These are phyloP conservation scores for Biancaea sappan DNA, from an alignment of 306 rosid genomes.

Conservation along the genomic window DNA sequence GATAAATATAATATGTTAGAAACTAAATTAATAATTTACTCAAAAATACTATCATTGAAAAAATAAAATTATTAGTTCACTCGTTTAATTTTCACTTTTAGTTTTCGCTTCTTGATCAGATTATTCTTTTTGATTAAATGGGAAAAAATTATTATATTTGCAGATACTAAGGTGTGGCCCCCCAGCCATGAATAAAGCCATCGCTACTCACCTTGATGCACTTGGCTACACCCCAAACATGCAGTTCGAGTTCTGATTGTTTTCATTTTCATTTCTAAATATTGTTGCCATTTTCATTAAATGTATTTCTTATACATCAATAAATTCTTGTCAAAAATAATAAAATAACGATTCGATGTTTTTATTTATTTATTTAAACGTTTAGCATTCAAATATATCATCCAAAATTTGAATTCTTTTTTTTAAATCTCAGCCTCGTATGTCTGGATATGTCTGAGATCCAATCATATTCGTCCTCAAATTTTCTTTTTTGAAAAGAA, in stretches of 20 bases:
- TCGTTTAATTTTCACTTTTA: background rate
- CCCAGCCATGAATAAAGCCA: slow-evolving; percentile 43
- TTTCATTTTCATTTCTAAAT: background rate
- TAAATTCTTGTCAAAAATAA: background rate
- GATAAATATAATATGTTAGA: too few relatives aligned
- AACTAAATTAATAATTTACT: too few relatives aligned
- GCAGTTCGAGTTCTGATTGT: slow-evolving; percentile 39
- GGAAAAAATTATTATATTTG: background rate
- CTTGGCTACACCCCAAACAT: slow-evolving; percentile 37
- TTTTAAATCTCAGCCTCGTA: too few relatives aligned
- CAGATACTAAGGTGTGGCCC: slow-evolving; percentile 45
- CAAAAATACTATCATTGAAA: too few relatives aligned
- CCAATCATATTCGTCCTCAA: too few relatives aligned
- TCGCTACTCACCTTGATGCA: slow-evolving; percentile 36
- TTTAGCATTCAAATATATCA: too few relatives aligned
- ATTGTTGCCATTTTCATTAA: background rate
- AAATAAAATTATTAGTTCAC: background rate
- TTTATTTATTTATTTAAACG: too few relatives aligned
- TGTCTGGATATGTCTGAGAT: too few relatives aligned
- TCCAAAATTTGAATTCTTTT: too few relatives aligned
- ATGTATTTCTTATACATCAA: background rate
- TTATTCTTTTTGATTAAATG: background rate
- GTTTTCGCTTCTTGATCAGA: background rate
- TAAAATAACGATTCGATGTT: too few relatives aligned
- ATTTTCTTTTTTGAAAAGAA: too few relatives aligned